Evolutionary conservation across 768 basidiomycete genomes (phyloP).

Genomic region (Xerocomus potaroensis): DNA sequence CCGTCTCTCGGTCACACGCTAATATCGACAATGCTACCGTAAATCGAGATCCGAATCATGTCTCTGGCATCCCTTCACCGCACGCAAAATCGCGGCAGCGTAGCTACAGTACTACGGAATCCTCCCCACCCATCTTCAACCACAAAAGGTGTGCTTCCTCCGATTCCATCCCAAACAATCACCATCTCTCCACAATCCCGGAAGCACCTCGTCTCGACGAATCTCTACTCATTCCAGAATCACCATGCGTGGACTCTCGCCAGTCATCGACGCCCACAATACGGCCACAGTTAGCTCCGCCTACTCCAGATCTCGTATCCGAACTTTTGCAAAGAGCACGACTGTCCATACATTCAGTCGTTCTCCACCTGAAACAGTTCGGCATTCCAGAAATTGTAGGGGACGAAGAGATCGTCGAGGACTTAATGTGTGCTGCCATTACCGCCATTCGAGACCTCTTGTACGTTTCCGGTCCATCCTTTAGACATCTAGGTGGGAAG

Average conservation of each 20-base stretch:
- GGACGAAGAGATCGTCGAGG: conserved; percentile 56
- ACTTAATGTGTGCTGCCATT: conserved; percentile 55
- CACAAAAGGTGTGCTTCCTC: conserved; percentile 4
- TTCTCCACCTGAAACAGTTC: conserved; percentile 52
- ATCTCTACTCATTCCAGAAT: conserved; percentile 1
- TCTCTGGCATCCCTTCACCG: conserved; percentile 6
- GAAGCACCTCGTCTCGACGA: conserved; percentile 8
- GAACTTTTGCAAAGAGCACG: conserved; percentile 57
- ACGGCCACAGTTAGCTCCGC: conserved; percentile 48
- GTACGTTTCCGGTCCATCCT: conserved; percentile 55
- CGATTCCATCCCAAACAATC: conserved; percentile 1
- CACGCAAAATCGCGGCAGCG: no score
- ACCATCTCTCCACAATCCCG: not conserved
- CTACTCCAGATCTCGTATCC: conserved; percentile 52
- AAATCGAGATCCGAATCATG: conserved; percentile 7
- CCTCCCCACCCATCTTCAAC: conserved; percentile 21
- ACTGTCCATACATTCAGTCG: conserved; percentile 55
- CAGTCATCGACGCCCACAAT: conserved; percentile 19
- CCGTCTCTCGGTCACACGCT: conserved; percentile 20
- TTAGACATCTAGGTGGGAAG: conserved; percentile 51
- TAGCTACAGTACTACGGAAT: no score
- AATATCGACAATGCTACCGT: conserved; percentile 20
- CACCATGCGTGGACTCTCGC: not conserved
- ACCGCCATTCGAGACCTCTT: conserved; percentile 66
- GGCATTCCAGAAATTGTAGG: conserved; percentile 43